Evolutionary conservation across 805 yeast species (phyloP), one percentile per base, ranked within the genome.

Genomic region (Lachancea meyersii): DNA sequence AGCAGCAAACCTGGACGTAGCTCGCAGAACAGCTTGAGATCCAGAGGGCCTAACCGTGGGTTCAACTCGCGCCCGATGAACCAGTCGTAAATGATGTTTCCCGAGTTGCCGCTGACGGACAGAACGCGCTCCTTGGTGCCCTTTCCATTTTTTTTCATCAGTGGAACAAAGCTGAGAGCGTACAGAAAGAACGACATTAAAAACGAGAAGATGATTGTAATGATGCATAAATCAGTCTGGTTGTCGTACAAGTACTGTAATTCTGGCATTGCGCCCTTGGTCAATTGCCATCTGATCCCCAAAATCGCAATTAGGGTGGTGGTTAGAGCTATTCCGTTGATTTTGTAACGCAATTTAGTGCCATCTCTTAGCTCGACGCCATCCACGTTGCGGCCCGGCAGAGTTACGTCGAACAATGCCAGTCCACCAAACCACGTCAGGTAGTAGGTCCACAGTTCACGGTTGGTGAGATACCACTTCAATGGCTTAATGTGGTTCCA

Each of bases 11-110:
- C 98, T 1, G 98, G 98, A 55, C 96, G 79, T 62, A 93, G 74
- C 63, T 93, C 98, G 63, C 96, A 86, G 56, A 85, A 93, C 52
- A 88, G 64, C 66, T 93, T 93, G 62, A 93, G 79, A 60, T 93
- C 98, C 72, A 89, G 78, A 0, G 74, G 56, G 1, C 94, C 93
- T 45, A 86, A 69, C 53, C 97, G 73, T 21, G 97, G 98, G 61
- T 93, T 93, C 57, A 93, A 71, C 65, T 91, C 97, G 47, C 98
- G 79, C 23, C 98, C 98, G 59, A 93, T 88, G 58, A 88, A 93
- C 97, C 96, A 89, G 58, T 93, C 96, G 59, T 85, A 91, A 8
- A 91, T 52, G 0, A 64, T 51, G 50, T 76, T 79, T 0, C 86
- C 85, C 0, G 95, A 72, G 65, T 91, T 91, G 2, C 98, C 98